Percentiles rank a stretch among this genome's conserved stretches.
Conservation (phyloP, 2,329 filamentous ascomycete species). For the Talaromyces albobiverticillius region DNA sequence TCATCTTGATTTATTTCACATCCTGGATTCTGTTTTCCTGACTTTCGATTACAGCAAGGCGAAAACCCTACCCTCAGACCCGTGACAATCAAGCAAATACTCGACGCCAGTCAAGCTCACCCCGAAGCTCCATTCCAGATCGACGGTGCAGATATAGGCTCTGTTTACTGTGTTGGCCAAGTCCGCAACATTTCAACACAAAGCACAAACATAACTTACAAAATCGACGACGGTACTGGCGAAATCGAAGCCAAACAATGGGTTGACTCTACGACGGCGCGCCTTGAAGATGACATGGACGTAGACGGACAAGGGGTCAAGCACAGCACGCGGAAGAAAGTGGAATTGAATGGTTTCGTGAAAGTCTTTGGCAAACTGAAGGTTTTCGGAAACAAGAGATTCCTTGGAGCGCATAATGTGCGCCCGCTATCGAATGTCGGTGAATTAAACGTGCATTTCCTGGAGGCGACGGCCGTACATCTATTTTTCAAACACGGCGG, state of each 20-base stretch:
- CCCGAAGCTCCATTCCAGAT: constrained; percentile 77
- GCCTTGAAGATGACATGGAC: constrained; percentile 41
- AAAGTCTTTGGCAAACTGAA: constrained; percentile 83
- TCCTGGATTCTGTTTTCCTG: neutral
- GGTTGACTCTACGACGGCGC: constrained; percentile 42
- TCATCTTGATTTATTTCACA: no score
- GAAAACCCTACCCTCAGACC: constrained; percentile 82
- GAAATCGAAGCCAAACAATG: constrained; percentile 68
- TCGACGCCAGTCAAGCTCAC: constrained; percentile 75
- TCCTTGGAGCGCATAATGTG: constrained; percentile 77
- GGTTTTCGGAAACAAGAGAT: constrained; percentile 76
- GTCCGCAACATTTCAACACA: constrained; percentile 83
- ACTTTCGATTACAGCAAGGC: constrained; percentile 60
- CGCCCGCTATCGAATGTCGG: constrained; percentile 80
- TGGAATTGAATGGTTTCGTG: constrained; percentile 74
- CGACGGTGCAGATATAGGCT: constrained; percentile 69
- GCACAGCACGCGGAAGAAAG: constrained; percentile 46
- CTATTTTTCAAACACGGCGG: constrained; percentile 78
- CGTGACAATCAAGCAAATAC: constrained; percentile 91
- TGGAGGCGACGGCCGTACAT: constrained; percentile 87
- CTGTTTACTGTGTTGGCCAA: constrained; percentile 86
- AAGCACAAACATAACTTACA: constrained; percentile 87
- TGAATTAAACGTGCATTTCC: constrained; percentile 87
- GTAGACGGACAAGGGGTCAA: constrained; percentile 42
- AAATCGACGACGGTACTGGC: constrained; percentile 91